Conservation (phyloP, 345 rosid genomes). For the Sonneratia caseolaris region DNA sequence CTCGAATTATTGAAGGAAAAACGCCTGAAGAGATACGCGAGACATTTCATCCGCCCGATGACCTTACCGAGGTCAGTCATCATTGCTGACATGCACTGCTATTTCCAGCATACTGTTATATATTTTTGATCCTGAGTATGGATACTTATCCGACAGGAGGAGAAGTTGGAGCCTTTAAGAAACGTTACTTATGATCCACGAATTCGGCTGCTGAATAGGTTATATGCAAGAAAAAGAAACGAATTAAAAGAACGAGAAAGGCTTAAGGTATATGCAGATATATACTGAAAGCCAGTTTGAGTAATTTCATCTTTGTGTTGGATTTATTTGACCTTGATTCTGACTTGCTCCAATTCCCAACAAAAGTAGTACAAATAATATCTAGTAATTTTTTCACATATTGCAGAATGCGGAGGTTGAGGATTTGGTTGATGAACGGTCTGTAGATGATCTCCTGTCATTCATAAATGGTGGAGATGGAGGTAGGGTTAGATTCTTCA, state of each 20-base stretch:
- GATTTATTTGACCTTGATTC: neutral
- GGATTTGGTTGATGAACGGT: slow-evolving; percentile 64
- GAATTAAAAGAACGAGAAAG: slow-evolving; percentile 73
- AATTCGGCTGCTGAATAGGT: slow-evolving; percentile 68
- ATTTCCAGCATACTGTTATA: neutral
- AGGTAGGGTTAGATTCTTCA: slow-evolving; percentile 26
- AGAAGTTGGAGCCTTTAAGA: slow-evolving; percentile 79
- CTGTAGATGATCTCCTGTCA: slow-evolving; percentile 79
- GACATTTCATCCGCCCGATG: slow-evolving; percentile 88
- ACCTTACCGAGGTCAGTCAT: slow-evolving; percentile 67
- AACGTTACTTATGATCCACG: slow-evolving; percentile 80
- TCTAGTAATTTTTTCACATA: slow-evolving; percentile 4
- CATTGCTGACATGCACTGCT: slow-evolving; percentile 13
- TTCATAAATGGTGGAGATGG: slow-evolving; percentile 66
- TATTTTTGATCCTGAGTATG: neutral
- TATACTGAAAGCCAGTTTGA: neutral
- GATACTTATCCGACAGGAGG: slow-evolving; percentile 45
- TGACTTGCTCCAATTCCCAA: neutral
- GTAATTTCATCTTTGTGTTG: neutral
- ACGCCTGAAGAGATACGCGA: slow-evolving; percentile 85
- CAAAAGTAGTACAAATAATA: neutral
- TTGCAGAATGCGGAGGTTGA: slow-evolving; percentile 59
- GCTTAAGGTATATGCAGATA: slow-evolving; percentile 39
- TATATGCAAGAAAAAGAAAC: slow-evolving; percentile 78
- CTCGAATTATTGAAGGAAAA: slow-evolving; percentile 77